Conservation (phyloP, 331 rosid genomes). For the Erythrophleum ivorense region DNA sequence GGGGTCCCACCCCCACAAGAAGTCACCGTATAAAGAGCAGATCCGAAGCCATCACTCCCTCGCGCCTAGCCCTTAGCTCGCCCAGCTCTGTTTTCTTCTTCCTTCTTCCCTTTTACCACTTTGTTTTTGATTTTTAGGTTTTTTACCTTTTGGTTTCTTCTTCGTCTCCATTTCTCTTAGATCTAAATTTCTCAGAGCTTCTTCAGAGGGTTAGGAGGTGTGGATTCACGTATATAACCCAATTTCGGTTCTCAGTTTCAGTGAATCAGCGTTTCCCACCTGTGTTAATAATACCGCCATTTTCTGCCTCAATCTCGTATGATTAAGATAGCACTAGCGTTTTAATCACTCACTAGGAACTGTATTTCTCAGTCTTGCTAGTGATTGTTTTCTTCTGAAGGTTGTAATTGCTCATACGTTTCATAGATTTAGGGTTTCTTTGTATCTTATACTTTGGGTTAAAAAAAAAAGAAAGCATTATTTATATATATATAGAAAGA, state of each 20-base stretch:
- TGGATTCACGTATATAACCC: conserved; percentile 43
- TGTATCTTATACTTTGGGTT: conserved; percentile 29
- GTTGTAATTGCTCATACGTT: background rate
- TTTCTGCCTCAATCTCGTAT: conserved; percentile 20
- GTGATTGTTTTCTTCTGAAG: background rate
- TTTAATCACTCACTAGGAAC: background rate
- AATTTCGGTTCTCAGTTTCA: background rate
- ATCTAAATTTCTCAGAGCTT: conserved; percentile 60
- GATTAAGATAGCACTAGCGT: background rate
- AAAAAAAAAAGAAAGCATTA: conserved; percentile 18
- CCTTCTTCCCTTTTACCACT: background rate
- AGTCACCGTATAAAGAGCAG: conserved; percentile 17
- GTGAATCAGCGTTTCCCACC: conserved; percentile 52
- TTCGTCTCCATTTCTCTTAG: conserved; percentile 18
- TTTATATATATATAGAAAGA: background rate
- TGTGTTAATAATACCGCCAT: conserved; percentile 55
- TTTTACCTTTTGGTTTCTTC: conserved; percentile 26
- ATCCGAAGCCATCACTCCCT: background rate
- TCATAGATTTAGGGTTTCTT: conserved; percentile 50
- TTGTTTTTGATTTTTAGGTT: conserved; percentile 1
- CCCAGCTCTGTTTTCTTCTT: background rate
- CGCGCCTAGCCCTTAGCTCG: conserved; percentile 5
- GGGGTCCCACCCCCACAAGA: conserved; percentile 38
- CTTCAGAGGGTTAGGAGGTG: conserved; percentile 81
- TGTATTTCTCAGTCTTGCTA: background rate